Evolutionary conservation across 2,329 filamentous ascomycete species (phyloP).

Genomic region (Onygenales sp.): DNA sequence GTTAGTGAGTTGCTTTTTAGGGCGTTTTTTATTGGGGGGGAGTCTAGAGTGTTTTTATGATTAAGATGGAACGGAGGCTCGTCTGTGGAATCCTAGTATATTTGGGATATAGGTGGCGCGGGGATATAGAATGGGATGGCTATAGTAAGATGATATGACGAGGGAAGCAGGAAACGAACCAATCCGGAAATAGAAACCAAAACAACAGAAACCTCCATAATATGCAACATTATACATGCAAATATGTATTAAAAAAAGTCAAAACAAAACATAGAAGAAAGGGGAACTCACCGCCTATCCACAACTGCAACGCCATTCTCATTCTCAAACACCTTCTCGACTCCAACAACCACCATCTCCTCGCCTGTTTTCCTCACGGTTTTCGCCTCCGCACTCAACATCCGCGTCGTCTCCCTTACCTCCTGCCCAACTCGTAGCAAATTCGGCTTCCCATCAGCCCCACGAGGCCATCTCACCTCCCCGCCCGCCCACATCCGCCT

Average conservation of each 20-base stretch:
- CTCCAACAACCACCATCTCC: conserved; percentile 56
- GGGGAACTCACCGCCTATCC: conserved; percentile 40
- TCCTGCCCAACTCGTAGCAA: conserved; percentile 45
- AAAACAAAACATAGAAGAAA: not conserved
- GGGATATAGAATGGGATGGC: no score
- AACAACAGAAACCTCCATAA: conserved; percentile 9
- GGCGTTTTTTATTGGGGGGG: not conserved
- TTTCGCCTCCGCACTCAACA: conserved; percentile 48
- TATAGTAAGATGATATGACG: no score
- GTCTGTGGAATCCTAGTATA: no score
- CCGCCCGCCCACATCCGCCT: conserved; percentile 61
- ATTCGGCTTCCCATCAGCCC: conserved; percentile 25
- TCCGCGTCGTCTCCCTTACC: conserved; percentile 47
- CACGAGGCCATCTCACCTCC: conserved; percentile 42
- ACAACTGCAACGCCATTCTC: conserved; percentile 42
- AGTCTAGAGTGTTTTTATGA: no score
- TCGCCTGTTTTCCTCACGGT: conserved; percentile 43
- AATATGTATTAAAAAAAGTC: not conserved
- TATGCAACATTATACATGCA: not conserved
- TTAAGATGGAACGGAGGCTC: no score
- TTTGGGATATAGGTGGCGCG: no score
- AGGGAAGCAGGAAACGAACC: not conserved
- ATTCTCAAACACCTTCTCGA: conserved; percentile 51
- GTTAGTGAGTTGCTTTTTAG: not conserved
- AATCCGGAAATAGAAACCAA: not conserved